Conservation (phyloP, 2,329 filamentous ascomycete genomes). For the Paraphaeosphaeria sporulosa region DNA sequence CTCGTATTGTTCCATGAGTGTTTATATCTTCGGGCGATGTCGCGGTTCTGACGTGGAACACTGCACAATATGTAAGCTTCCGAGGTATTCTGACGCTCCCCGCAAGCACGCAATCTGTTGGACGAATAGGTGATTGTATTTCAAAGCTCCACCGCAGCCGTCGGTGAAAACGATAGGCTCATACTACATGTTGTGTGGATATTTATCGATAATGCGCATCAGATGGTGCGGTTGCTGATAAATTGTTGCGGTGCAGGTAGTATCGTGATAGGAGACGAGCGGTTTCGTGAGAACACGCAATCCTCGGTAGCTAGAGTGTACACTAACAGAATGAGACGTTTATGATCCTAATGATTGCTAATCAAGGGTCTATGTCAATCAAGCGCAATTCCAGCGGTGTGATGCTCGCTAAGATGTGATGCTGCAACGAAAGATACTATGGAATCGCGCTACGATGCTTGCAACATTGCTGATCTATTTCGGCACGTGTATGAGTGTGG, state of each 20-base stretch:
- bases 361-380: background rate
- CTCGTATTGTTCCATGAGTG: too few species aligned
- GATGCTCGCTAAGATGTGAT: background rate
- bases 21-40: slow-evolving; percentile 7
- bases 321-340: background rate
- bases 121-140: slow-evolving; percentile 20
- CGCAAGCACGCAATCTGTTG: slow-evolving; percentile 42
- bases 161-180: slow-evolving; percentile 8
- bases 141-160: slow-evolving; percentile 22
- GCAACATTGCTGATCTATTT: slow-evolving; percentile 11
- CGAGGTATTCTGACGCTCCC: slow-evolving; percentile 30
- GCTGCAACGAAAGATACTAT: background rate
- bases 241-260: background rate
- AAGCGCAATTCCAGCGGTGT: background rate
- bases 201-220: background rate
- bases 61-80: slow-evolving; percentile 32
- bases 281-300: background rate
- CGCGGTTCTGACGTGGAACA: slow-evolving; percentile 9
- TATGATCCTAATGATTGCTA: background rate
- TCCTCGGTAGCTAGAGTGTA: background rate
- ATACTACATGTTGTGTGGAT: background rate
- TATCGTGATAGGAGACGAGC: background rate
- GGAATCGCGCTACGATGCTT: background rate
- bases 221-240: background rate
- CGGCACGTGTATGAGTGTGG: slow-evolving; percentile 57